phyloP scores from a whole-genome alignment of 495 filamentous ascomycete species.

The Neurospora hispaniola region DNA sequence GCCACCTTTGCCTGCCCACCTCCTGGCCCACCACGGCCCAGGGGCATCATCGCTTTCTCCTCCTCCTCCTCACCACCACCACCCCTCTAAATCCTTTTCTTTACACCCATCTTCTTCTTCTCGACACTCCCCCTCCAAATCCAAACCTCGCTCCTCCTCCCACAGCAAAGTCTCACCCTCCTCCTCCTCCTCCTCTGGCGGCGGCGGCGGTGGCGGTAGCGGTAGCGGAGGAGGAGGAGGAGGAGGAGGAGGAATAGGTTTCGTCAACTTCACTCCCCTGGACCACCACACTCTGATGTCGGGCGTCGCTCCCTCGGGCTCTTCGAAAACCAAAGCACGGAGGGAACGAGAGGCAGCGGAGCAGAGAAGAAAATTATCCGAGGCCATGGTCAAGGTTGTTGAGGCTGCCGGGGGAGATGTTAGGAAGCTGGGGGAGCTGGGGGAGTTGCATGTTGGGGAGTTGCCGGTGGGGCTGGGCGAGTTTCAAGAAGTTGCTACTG shows the following conservation, averaged over 20 bases:
- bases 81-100: neutral
- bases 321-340: slow-evolving; percentile 84
- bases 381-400: slow-evolving; percentile 63
- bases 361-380: slow-evolving; percentile 60
- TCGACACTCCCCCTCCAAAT: neutral
- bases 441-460: slow-evolving; percentile 19
- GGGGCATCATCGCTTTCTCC: neutral
- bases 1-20: neutral
- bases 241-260: slow-evolving; percentile 47
- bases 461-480: neutral
- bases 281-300: slow-evolving; percentile 75
- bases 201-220: no score
- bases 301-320: slow-evolving; percentile 84
- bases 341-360: slow-evolving; percentile 81
- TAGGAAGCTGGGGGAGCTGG: slow-evolving; percentile 28
- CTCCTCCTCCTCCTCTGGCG: no score
- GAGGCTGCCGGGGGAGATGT: slow-evolving; percentile 71
- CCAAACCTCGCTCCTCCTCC: neutral
- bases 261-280: slow-evolving; percentile 84
- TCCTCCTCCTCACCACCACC: neutral
- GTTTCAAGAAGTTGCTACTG: neutral
- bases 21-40: neutral
- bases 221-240: no score
- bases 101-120: neutral
- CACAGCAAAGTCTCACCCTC: no score